Conservation (phyloP, 805 yeast genomes). For the Cyberlindnera xylosilytica region DNA sequence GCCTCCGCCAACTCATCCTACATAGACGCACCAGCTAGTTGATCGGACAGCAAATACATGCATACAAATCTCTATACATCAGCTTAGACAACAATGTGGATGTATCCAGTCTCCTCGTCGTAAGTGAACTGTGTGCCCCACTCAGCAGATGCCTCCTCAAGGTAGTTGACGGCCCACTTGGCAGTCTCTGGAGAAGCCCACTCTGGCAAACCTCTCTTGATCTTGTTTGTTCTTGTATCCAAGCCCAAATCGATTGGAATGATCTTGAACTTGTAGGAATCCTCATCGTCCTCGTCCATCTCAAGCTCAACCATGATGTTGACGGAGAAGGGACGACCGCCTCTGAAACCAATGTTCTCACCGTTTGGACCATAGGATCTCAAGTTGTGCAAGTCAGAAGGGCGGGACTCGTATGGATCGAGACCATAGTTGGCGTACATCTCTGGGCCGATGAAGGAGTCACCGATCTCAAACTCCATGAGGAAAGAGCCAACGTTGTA, state of each 20-base stretch:
- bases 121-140: slow-evolving; percentile 27
- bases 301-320: slow-evolving; percentile 28
- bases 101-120: slow-evolving; percentile 18
- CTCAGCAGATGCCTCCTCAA: slow-evolving; percentile 22
- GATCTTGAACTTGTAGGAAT: slow-evolving; percentile 19
- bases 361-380: slow-evolving; percentile 28
- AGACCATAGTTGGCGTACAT: slow-evolving; percentile 26
- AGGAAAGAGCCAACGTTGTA: slow-evolving; percentile 28
- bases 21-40: no score
- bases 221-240: slow-evolving; percentile 21
- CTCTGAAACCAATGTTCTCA: slow-evolving; percentile 27
- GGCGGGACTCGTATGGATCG: slow-evolving; percentile 24
- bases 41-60: no score
- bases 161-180: slow-evolving; percentile 24
- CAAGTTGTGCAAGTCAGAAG: slow-evolving; percentile 27
- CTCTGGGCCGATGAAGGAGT: slow-evolving; percentile 26
- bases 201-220: slow-evolving; percentile 28
- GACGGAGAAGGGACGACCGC: slow-evolving; percentile 26
- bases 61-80: no score
- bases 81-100: slow-evolving; percentile 7
- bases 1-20: no score
- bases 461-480: slow-evolving; percentile 30
- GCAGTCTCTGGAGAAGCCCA: slow-evolving; percentile 25
- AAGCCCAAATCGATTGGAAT: slow-evolving; percentile 29
- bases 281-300: slow-evolving; percentile 16